A percentile compares a stretch with the other conserved stretches of the same genome.
These are phyloP conservation scores for Daldinia decipiens DNA, from an alignment of 495 filamentous ascomycete genomes.

Conservation along the genomic window DNA sequence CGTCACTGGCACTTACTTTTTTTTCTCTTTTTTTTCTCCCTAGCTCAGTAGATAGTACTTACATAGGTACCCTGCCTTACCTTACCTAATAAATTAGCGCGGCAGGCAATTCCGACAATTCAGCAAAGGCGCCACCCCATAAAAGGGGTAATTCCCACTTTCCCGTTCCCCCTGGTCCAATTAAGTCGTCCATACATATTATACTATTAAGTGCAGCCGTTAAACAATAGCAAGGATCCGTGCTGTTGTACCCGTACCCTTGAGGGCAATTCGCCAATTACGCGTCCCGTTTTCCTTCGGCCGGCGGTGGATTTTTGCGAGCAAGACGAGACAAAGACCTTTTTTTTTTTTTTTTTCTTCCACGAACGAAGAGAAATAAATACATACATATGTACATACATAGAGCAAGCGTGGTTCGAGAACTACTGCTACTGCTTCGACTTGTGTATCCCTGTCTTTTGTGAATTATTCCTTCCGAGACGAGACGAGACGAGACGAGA, in stretches of 20 bases:
- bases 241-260: constrained; percentile 1
- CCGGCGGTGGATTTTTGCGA: constrained; percentile 12
- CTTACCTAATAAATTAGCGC: constrained; percentile 4
- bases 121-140: not conserved
- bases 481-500: not conserved
- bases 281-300: constrained; percentile 19
- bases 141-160: constrained; percentile 15
- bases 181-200: constrained; percentile 6
- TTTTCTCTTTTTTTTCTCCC: not conserved
- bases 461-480: not conserved
- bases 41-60: not conserved
- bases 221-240: constrained; percentile 1
- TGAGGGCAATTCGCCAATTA: constrained; percentile 16
- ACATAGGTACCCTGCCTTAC: not conserved
- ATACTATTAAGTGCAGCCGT: not conserved
- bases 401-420: not conserved
- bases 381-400: no score
- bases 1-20: constrained; percentile 3
- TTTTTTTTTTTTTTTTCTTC: not conserved
- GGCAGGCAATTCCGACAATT: not conserved
- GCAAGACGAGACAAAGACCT: not conserved
- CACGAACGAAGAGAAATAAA: not conserved
- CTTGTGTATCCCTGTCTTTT: not conserved
- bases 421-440: not conserved
- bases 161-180: constrained; percentile 4